These are phyloP conservation scores for Suillus subaureus DNA, from an alignment of 768 basidiomycete genomes.

Conservation along the genomic window DNA sequence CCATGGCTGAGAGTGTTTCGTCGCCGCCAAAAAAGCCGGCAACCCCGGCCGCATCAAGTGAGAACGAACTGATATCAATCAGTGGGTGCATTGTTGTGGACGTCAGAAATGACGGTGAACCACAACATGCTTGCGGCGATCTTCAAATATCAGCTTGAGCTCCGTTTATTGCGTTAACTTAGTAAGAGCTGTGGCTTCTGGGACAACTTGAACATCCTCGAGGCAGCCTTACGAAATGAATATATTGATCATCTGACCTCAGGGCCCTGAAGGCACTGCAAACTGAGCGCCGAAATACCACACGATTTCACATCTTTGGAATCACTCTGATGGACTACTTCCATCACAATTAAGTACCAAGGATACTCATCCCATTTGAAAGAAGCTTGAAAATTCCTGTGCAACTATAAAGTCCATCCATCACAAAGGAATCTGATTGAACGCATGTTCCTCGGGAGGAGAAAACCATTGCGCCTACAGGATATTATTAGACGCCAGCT, in stretches of 20 bases:
- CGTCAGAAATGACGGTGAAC: background rate
- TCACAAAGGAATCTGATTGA: background rate
- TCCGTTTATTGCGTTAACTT: background rate
- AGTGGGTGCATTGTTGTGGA: slow-evolving; percentile 9
- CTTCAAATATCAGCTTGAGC: background rate
- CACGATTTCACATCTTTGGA: background rate
- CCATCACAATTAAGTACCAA: background rate
- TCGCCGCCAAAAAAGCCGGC: slow-evolving; percentile 41
- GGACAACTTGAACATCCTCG: background rate
- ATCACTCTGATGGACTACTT: background rate
- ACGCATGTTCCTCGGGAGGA: background rate
- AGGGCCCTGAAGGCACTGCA: background rate
- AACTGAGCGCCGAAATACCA: background rate
- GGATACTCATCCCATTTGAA: background rate
- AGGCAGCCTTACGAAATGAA: background rate
- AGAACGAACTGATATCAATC: slow-evolving; percentile 14
- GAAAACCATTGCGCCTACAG: background rate
- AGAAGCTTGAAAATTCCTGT: background rate
- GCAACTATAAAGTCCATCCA: background rate
- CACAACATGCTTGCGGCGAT: background rate
- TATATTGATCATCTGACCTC: background rate
- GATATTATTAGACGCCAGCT: background rate
- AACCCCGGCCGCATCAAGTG: slow-evolving; percentile 33
- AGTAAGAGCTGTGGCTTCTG: background rate
- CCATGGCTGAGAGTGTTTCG: slow-evolving; percentile 40